phyloP scores from a whole-genome alignment of 306 rosid species.

The Vicia sativa region DNA sequence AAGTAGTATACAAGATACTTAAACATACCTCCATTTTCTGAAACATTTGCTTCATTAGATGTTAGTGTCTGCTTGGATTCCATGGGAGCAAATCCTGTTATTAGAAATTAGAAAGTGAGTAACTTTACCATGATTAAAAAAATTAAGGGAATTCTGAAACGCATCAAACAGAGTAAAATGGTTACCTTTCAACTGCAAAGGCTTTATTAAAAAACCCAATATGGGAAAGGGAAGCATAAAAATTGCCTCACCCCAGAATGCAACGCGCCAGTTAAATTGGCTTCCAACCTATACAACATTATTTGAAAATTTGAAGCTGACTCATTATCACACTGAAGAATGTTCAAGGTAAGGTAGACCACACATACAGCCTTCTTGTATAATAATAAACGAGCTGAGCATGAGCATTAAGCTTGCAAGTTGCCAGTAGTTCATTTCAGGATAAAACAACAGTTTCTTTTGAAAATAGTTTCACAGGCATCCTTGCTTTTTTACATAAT shows the following conservation, averaged over 20 bases:
- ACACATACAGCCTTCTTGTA: neutral
- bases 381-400: neutral
- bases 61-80: slow-evolving; percentile 48
- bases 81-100: slow-evolving; percentile 63
- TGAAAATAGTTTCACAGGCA: neutral
- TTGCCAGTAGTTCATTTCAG: neutral
- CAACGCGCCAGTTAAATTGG: slow-evolving; percentile 73
- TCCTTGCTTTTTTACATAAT: slow-evolving; percentile 7
- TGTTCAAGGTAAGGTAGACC: slow-evolving; percentile 20
- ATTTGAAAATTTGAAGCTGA: slow-evolving; percentile 30
- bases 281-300: slow-evolving; percentile 67
- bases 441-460: slow-evolving; percentile 19
- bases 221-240: slow-evolving; percentile 93
- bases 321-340: slow-evolving; percentile 23
- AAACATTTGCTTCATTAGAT: slow-evolving; percentile 48
- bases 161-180: slow-evolving; percentile 31
- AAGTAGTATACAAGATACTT: slow-evolving; percentile 28
- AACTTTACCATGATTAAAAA: slow-evolving; percentile 13
- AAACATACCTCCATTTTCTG: slow-evolving; percentile 66
- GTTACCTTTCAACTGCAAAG: slow-evolving; percentile 77
- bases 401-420: too few relatives aligned
- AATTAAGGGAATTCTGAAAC: slow-evolving; percentile 29
- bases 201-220: slow-evolving; percentile 76
- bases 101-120: slow-evolving; percentile 33
- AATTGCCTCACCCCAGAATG: slow-evolving; percentile 83